These are phyloP conservation scores for Agrocybe chaxingu DNA, from an alignment of 768 basidiomycete genomes.

Conservation along the genomic window DNA sequence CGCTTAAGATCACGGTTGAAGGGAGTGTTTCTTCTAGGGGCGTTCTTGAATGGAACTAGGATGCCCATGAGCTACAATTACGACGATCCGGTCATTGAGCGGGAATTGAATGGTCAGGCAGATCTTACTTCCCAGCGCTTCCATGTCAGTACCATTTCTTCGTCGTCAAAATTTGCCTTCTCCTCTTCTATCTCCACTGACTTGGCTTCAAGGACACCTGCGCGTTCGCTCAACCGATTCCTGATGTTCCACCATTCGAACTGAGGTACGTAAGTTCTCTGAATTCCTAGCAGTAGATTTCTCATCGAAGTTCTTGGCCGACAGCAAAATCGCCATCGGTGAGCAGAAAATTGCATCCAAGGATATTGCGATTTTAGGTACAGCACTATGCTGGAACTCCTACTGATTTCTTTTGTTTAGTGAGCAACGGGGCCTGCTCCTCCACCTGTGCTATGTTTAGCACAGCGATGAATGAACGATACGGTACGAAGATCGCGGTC, in stretches of 20 bases:
- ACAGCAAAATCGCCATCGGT: slow-evolving; percentile 46
- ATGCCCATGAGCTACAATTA: slow-evolving; percentile 40
- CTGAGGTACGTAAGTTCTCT: slow-evolving; percentile 27
- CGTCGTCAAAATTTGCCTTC: background rate
- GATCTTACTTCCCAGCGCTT: slow-evolving; percentile 49
- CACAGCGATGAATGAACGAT: slow-evolving; percentile 57
- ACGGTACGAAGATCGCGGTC: slow-evolving; percentile 48
- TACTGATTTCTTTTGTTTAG: slow-evolving; percentile 15
- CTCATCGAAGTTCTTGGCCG: background rate
- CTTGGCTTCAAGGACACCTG: slow-evolving; percentile 35
- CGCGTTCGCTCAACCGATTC: slow-evolving; percentile 34
- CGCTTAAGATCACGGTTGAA: background rate
- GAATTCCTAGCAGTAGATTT: background rate
- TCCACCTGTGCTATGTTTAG: slow-evolving; percentile 65
- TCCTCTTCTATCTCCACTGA: background rate
- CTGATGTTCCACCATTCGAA: slow-evolving; percentile 41
- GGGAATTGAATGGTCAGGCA: slow-evolving; percentile 38
- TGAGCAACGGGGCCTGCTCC: slow-evolving; percentile 47
- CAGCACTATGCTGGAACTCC: background rate
- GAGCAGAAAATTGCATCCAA: slow-evolving; percentile 2
- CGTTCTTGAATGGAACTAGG: slow-evolving; percentile 43
- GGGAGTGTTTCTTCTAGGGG: slow-evolving; percentile 25
- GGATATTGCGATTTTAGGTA: background rate
- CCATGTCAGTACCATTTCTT: slow-evolving; percentile 30
- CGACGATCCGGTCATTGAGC: slow-evolving; percentile 35